Evolutionary conservation across 345 rosid species (phyloP), one percentile per base, ranked within the genome.

Genomic region (Arabis alpina): DNA sequence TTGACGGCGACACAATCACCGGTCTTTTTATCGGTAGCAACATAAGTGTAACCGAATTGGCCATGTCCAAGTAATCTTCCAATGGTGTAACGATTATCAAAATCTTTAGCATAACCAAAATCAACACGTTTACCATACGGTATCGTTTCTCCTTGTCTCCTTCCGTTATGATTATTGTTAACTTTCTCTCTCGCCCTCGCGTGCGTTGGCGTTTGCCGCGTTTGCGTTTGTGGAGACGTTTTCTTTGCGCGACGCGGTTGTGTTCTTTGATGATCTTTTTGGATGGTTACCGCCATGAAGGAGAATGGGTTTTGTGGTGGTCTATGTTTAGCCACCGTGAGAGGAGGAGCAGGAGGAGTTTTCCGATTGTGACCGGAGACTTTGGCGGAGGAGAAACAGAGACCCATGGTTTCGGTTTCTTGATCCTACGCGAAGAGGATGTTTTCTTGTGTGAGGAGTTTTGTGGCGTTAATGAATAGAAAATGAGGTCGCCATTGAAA

Each of bases 11-110:
- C 93, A 32, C 90, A 90, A 86, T 91, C 92, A 45, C 86, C 90
- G 55, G 70, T 82, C 10, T 39, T 64, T 76, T 87, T 89, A 52
- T 89, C 93, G 54, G 79, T 80, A 54, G 96, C 97, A 40, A 89
- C 96, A 71, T 89, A 91, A 10, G 97, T 91, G 50, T 91, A 91
- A 45, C 97, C 96, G 57, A 91, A 91, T 66, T 91, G 97, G 12
- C 97, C 97, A 70, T 91, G 97, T 60, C 97, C 97, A 54, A 91
- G 68, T 72, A 91, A 75, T 56, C 86, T 87, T 14, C 97, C 97
- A 54, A 87, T 83, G 48, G 83, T 74, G 74, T 86, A 89, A 32
- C 88, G 80, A 36, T 70, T 66, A 54, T 83, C 89, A 56, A 91
- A 91, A 84, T 89, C 90, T 80, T 87, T 91, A 25, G 76, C 80